Conservation (phyloP, 2,329 filamentous ascomycete genomes). For the Fusarium sp. region DNA sequence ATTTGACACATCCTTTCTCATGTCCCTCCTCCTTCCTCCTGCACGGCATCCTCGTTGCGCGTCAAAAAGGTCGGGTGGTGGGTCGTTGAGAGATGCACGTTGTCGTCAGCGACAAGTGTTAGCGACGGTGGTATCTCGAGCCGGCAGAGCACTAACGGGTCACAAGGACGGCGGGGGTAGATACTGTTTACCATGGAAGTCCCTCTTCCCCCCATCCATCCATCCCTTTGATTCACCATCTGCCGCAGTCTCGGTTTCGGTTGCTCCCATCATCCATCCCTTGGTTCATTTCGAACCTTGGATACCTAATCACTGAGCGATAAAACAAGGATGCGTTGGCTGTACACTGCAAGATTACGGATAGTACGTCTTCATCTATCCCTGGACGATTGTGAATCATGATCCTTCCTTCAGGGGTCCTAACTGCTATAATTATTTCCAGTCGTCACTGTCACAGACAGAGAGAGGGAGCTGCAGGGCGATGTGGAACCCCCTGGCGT, state of each 20-base stretch:
- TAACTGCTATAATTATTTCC: slow-evolving; percentile 8
- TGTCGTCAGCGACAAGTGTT: slow-evolving; percentile 32
- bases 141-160: slow-evolving; percentile 12
- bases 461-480: neutral
- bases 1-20: neutral
- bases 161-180: slow-evolving; percentile 20
- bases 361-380: neutral
- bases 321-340: neutral
- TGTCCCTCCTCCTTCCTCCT: neutral
- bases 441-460: neutral
- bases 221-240: slow-evolving; percentile 13
- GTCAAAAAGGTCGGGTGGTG: neutral
- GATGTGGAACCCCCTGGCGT: slow-evolving; percentile 13
- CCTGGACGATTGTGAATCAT: neutral
- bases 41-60: neutral
- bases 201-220: no score
- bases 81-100: slow-evolving; percentile 27
- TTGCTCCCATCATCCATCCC: neutral
- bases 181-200: neutral
- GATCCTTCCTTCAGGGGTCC: slow-evolving; percentile 13
- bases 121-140: slow-evolving; percentile 1
- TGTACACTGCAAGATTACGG: slow-evolving; percentile 6
- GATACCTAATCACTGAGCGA: neutral
- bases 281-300: slow-evolving; percentile 6
- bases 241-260: slow-evolving; percentile 14